Base-by-base conservation (phyloP, 2,329 filamentous ascomycete species). In the Penicillium rolfsii region DNA sequence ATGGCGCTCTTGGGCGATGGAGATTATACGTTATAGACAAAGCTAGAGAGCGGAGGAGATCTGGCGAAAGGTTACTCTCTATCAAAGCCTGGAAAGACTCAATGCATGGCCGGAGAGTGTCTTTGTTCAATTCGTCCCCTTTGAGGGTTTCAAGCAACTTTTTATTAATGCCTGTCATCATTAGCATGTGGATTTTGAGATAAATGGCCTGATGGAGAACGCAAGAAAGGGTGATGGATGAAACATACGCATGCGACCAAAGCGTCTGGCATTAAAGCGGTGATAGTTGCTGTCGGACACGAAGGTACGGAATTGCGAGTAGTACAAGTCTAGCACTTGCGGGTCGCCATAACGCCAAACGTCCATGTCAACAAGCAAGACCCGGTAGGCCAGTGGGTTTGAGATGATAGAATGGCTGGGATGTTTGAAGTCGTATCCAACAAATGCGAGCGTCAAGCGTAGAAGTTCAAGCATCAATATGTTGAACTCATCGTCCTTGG, bases 1-100 rank as follows among this genome's bases (percentile, higher is more conserved):
- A 61, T 36, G 71, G 63, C 28, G 73, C 77, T 73, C 74, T 84
- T 67, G 74, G 80, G 78, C 87, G 85, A 72, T 97, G 93, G 64
- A 97, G 86, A 5, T 92, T 89, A 74, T 95, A 99, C 0, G 94
- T 97, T 65, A 99, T 90, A 72, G 96, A 98, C 24, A 98, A 83
- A 2, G 95, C 91, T 46, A 99, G 80, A 2, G 92, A 91, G 38
- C 94, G 87, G 72, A 97, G 88, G 28, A 94, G 88, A 73, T 97
- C 92, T 16, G 91, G 89, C 55, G 90, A 93, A 67, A 93, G 86
- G 69, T 91, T 94, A 64, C 88, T 91, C 64, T 88, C 89, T 33
- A 97, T 85, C 4, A 99, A 83, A 12, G 88, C 87, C 70, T 89
- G 89, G 64, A 99, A 90, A 0, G 94, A 89, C 33, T 84, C 82